phyloP scores from a whole-genome alignment of 2,329 filamentous ascomycete species.

The Xylariaceae sp. region DNA sequence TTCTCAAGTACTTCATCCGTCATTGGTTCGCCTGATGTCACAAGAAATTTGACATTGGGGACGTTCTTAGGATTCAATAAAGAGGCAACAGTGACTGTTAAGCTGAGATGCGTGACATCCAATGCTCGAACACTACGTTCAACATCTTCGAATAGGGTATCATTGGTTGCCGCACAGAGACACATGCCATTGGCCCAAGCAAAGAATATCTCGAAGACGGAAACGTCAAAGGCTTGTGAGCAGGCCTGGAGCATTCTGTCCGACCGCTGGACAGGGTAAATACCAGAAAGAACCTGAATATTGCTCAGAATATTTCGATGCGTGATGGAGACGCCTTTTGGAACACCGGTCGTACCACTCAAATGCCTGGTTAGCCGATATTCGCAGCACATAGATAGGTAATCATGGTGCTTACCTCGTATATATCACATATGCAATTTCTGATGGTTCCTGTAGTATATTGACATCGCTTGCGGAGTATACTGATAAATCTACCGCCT shows the following conservation, averaged over 20 bases:
- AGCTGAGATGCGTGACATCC: slow-evolving; percentile 71
- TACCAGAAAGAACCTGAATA: slow-evolving; percentile 58
- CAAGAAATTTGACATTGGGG: slow-evolving; percentile 68
- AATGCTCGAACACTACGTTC: slow-evolving; percentile 62
- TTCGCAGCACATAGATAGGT: neutral
- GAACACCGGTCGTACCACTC: slow-evolving; percentile 71
- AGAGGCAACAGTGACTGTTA: slow-evolving; percentile 81
- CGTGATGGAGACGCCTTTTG: slow-evolving; percentile 76
- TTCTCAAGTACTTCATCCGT: slow-evolving; percentile 64
- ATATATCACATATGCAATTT: slow-evolving; percentile 73
- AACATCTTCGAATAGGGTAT: slow-evolving; percentile 69
- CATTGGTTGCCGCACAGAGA: slow-evolving; percentile 70
- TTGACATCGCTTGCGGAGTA: slow-evolving; percentile 36
- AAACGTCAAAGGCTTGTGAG: slow-evolving; percentile 82
- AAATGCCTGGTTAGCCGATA: neutral
- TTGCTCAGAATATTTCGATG: slow-evolving; percentile 75
- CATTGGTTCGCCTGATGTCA: slow-evolving; percentile 78
- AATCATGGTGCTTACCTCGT: slow-evolving; percentile 45
- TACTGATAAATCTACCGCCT: slow-evolving; percentile 22
- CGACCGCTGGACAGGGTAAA: slow-evolving; percentile 56
- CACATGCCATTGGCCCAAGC: slow-evolving; percentile 75
- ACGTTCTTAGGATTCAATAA: slow-evolving; percentile 66
- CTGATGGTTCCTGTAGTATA: slow-evolving; percentile 38
- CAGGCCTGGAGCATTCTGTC: slow-evolving; percentile 75
- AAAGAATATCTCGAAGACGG: slow-evolving; percentile 88